Percentiles rank a stretch among this genome's conserved stretches.
These are phyloP conservation scores for Colletotrichum higginsianum DNA, from an alignment of 2,329 filamentous ascomycete species.

Conservation along the genomic window DNA sequence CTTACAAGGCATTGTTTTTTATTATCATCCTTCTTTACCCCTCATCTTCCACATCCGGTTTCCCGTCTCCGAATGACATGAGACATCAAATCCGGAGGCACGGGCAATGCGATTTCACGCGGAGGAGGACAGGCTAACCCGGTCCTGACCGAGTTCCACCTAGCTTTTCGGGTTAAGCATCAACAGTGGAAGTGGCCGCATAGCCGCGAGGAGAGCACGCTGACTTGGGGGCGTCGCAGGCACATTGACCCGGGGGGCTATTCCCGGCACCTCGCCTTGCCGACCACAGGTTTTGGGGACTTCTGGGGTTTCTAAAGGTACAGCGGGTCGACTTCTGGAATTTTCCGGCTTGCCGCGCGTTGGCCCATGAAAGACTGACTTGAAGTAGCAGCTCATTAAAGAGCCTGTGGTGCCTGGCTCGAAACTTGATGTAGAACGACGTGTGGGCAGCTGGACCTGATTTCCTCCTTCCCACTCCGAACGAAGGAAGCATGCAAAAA, in stretches of 20 bases:
- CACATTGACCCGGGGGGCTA: conserved; percentile 18
- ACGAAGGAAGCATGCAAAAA: background rate
- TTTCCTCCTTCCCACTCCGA: background rate
- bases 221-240: conserved; percentile 5
- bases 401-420: background rate
- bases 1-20: background rate
- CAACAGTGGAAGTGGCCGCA: background rate
- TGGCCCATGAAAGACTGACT: background rate
- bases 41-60: conserved; percentile 22
- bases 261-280: conserved; percentile 22
- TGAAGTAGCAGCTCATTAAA: background rate
- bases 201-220: conserved; percentile 20
- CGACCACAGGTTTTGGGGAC: background rate
- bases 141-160: background rate
- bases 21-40: background rate
- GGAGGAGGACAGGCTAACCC: conserved; percentile 19
- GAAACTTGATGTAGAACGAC: background rate
- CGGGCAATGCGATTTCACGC: conserved; percentile 15
- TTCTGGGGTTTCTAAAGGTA: background rate
- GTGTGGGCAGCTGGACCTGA: background rate
- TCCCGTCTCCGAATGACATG: conserved; percentile 11
- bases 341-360: background rate
- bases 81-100: conserved; percentile 15
- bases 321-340: background rate
- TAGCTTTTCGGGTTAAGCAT: background rate